phyloP scores from a whole-genome alignment of 192 early-diverging fungal genomes.

The Entomortierella lignicola region DNA sequence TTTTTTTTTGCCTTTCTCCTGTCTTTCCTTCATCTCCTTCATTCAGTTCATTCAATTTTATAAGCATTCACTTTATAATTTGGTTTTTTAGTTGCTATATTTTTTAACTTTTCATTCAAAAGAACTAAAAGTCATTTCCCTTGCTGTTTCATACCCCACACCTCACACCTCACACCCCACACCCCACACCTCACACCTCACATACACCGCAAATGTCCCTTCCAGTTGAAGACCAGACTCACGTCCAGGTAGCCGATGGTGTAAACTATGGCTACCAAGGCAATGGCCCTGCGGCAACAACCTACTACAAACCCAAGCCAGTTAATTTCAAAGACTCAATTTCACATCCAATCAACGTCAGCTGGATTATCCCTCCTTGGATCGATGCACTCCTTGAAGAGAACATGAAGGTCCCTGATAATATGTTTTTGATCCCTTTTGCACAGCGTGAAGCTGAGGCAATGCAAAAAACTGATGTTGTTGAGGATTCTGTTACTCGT shows the following conservation, averaged over 20 bases:
- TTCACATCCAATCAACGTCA: slow-evolving; percentile 53
- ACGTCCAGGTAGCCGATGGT: background rate
- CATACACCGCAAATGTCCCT: slow-evolving; percentile 8
- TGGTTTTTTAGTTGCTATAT: no score
- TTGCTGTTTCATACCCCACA: no score
- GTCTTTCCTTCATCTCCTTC: no score
- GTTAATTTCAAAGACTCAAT: slow-evolving; percentile 48
- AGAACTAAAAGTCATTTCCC: no score
- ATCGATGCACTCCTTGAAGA: slow-evolving; percentile 31
- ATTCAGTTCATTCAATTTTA: no score
- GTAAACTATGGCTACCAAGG: slow-evolving; percentile 3
- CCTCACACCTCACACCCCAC: no score
- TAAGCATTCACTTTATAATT: no score
- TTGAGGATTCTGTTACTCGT: slow-evolving; percentile 22
- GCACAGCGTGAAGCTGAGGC: slow-evolving; percentile 31
- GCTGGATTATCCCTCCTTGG: slow-evolving; percentile 55
- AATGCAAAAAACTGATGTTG: slow-evolving; percentile 4
- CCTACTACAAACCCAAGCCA: slow-evolving; percentile 25
- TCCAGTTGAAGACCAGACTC: slow-evolving; percentile 5
- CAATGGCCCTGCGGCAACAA: background rate
- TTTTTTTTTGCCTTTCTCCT: no score
- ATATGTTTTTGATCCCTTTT: slow-evolving; percentile 22
- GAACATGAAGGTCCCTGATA: slow-evolving; percentile 31
- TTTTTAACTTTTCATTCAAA: no score
- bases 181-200: background rate